Base-by-base conservation (phyloP, 208 protist genomes). In the Wallacemonas sp. region DNA sequence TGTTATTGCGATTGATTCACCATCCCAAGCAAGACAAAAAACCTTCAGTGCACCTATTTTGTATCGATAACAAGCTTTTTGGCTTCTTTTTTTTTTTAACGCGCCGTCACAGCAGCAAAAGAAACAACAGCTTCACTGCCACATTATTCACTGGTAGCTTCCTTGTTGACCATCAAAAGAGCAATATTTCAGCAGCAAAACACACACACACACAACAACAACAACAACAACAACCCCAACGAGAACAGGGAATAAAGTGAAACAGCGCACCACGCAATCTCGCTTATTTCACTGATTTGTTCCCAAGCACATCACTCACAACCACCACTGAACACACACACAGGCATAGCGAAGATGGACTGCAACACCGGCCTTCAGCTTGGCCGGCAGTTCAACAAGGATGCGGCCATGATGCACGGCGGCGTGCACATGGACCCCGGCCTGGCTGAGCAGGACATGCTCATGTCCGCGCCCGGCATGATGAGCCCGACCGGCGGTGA, bases 311-410 rank as follows among this genome's bases (percentile, higher is more conserved):
- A 41, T 30, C 52, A 34, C 24, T 39, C 27, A 41, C 52, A 0
- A 14, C 11, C 2, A 47, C 23, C 54, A n/a, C n/a, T n/a, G n/a
- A n/a, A n/a, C n/a, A n/a, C n/a, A n/a, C n/a, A n/a, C n/a, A n/a
- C n/a, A n/a, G n/a, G n/a, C n/a, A n/a, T n/a, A n/a, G n/a, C n/a
- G n/a, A 60, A n/a, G 46, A 91, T 91, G 88, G 85, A 94, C 55
- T 91, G 88, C 70, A 85, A 85, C 47, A 77, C 73, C 1, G 85
- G 79, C 1, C 70, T 76, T 39, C 82, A 86, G 55, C 52, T 94
- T 48, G 85, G 81, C 44, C 82, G 74, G 61, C 81, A 94, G 78
- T 72, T 94, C 43, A 69, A 76, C 43, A 86, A 91, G 68, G 78
- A 90, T 74, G 72, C 77, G n/a, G 44, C 78, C 55, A 78, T 83